Evolutionary conservation across 208 protist species (phyloP).

Genomic region (Crithidia fasciculata): DNA sequence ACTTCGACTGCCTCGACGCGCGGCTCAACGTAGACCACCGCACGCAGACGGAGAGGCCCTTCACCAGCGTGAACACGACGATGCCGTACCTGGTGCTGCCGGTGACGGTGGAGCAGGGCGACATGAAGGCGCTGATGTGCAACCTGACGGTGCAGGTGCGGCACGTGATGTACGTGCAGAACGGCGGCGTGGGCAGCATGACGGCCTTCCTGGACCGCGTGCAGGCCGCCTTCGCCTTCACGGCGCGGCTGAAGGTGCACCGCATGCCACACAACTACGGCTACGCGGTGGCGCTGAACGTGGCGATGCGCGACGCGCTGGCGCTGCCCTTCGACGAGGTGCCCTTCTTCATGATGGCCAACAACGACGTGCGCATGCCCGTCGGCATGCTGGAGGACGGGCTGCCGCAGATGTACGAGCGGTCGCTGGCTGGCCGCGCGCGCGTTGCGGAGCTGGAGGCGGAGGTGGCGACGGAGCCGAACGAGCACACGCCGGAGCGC

Average conservation of each 20-base stretch:
- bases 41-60: slow-evolving; percentile 2
- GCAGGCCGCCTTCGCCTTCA: slow-evolving; percentile 33
- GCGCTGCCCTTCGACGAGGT: slow-evolving; percentile 24
- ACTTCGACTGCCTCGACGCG: slow-evolving; percentile 1
- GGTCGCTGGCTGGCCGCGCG: slow-evolving; percentile 18
- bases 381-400: background rate
- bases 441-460: slow-evolving; percentile 15
- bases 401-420: slow-evolving; percentile 26
- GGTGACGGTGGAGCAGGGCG: slow-evolving; percentile 17
- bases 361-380: slow-evolving; percentile 24
- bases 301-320: slow-evolving; percentile 33
- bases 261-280: slow-evolving; percentile 23
- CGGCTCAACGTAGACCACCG: slow-evolving; percentile 15
- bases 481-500: slow-evolving; percentile 14
- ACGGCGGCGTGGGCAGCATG: slow-evolving; percentile 8
- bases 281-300: slow-evolving; percentile 24
- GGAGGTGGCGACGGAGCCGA: slow-evolving; percentile 33
- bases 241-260: slow-evolving; percentile 36
- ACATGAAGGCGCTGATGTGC: slow-evolving; percentile 33
- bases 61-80: slow-evolving; percentile 2
- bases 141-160: slow-evolving; percentile 9
- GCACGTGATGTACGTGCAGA: slow-evolving; percentile 24
- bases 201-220: slow-evolving; percentile 28
- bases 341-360: slow-evolving; percentile 26
- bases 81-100: slow-evolving; percentile 10